Percentiles rank a stretch among this genome's conserved stretches.
phyloP scores from a whole-genome alignment of 768 basidiomycete genomes.

The Favolaschia claudopus region DNA sequence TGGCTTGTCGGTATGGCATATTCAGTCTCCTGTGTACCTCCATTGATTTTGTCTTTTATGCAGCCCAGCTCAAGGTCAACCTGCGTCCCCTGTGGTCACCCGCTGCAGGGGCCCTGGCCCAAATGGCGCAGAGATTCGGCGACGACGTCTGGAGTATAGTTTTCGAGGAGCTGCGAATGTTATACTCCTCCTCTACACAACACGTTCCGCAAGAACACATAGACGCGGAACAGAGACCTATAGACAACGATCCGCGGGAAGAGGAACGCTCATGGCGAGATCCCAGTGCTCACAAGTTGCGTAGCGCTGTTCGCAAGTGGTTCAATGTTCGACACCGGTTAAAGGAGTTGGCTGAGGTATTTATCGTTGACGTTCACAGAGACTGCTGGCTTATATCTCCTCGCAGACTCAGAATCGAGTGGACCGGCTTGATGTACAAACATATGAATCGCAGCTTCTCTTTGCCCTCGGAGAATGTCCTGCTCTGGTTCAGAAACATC shows the following conservation, averaged over 20 bases:
- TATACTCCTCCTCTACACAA: conserved; percentile 32
- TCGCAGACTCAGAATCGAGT: conserved; percentile 39
- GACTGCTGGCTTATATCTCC: neutral
- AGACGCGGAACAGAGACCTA: conserved; percentile 26
- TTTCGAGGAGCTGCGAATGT: conserved; percentile 64
- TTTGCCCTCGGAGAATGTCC: conserved; percentile 71
- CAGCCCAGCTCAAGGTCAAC: conserved; percentile 93
- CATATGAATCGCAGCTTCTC: conserved; percentile 87
- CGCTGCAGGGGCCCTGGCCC: conserved; percentile 71
- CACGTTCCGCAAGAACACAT: conserved; percentile 3
- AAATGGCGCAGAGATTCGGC: conserved; percentile 60
- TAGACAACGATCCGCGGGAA: conserved; percentile 58
- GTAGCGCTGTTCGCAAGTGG: conserved; percentile 58
- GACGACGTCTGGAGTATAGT: conserved; percentile 77
- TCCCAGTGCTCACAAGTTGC: conserved; percentile 71
- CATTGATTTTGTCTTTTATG: neutral
- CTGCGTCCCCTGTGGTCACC: conserved; percentile 91
- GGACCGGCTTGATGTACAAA: conserved; percentile 73
- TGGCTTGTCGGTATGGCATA: conserved; percentile 71
- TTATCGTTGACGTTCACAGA: conserved; percentile 12
- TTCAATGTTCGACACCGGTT: conserved; percentile 39
- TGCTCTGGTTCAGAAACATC: conserved; percentile 84
- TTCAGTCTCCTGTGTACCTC: neutral
- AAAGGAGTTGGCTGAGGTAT: conserved; percentile 45
- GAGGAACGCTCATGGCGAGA: conserved; percentile 84